Evolutionary conservation across 1,139 yeast species (phyloP), one percentile per base, ranked within the genome.

Genomic region (Sugiyamaella pinicola): DNA sequence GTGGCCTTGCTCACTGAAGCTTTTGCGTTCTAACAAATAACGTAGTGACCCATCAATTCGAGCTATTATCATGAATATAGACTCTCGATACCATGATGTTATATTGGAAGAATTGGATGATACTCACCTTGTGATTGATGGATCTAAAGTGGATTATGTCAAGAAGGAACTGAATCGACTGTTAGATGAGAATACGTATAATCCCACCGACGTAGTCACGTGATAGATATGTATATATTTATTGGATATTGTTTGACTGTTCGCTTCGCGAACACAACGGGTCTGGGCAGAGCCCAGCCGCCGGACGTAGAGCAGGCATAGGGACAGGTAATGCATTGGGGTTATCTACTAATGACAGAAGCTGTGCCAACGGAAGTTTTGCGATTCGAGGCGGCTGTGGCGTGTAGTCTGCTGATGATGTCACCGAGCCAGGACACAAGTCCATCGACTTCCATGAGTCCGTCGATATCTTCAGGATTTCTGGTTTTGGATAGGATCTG

Each of bases 61-160:
- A 58, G 96, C 98, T 0, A 75, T 93, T 49, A 87, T 93, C 3
- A 71, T 91, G 33, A 87, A 85, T 64, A 86, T 90, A 40, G 96
- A 90, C 68, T 73, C 87, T 0, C 80, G 80, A 38, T 73, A 78
- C 41, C 83, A 85, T 52, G 95, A 90, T 55, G 84, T 89, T 3
- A 86, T 90, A 4, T 76, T 85, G 15, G 87, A 84, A 55, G 98
- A 91, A 63, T 76, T 93, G 47, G 98, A 93, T 66, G 97, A 91
- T 41, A 87, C 95, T 1, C 97, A 93, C 69, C 70, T 93, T 26
- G 74, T 93, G 55, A 85, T 93, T 28, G 93, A 87, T 59, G 85
- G 85, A 35, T 80, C 80, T 42, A 85, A 84, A 70, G 87, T 91
- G 3, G 84, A 82, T 34, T 83, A 77, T 64, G 84, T 93, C 52